Conservation (phyloP, 164 flowering plant genomes). For the Stephania japonica region DNA sequence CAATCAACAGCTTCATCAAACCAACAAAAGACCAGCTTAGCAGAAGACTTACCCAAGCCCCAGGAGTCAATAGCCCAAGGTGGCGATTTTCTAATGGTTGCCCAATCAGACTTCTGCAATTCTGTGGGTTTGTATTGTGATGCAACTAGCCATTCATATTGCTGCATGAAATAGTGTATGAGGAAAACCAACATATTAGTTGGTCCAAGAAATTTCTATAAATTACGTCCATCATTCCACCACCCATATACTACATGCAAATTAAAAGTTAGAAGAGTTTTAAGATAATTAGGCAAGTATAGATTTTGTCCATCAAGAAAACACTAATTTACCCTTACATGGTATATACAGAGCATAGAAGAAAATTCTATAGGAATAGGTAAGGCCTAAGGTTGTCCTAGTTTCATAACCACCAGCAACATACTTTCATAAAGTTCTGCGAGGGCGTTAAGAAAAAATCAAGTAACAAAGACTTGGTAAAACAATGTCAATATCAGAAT, state of each 20-base stretch:
- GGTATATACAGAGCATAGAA: background rate
- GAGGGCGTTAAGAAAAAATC: too few species aligned
- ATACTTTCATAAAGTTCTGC: background rate
- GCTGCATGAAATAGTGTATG: slow-evolving; percentile 40
- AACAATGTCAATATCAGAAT: background rate
- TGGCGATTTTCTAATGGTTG: slow-evolving; percentile 78
- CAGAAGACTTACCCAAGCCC: slow-evolving; percentile 79
- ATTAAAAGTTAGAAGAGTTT: background rate
- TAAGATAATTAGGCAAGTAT: background rate
- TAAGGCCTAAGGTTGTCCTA: background rate
- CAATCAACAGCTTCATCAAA: slow-evolving; percentile 1
- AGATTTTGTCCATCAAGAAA: background rate
- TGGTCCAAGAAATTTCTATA: background rate
- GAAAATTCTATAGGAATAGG: background rate
- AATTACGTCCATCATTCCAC: background rate
- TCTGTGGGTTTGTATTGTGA: slow-evolving; percentile 89
- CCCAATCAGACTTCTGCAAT: slow-evolving; percentile 81
- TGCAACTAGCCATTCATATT: slow-evolving; percentile 91
- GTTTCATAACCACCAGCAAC: background rate
- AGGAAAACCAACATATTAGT: slow-evolving; percentile 9
- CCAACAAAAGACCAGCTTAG: background rate
- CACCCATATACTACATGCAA: background rate
- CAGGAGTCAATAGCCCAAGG: slow-evolving; percentile 98
- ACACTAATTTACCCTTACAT: background rate
- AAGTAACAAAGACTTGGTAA: background rate